Base-by-base conservation (phyloP, 2,329 filamentous ascomycete genomes). In the Dactylellina haptotyla region DNA sequence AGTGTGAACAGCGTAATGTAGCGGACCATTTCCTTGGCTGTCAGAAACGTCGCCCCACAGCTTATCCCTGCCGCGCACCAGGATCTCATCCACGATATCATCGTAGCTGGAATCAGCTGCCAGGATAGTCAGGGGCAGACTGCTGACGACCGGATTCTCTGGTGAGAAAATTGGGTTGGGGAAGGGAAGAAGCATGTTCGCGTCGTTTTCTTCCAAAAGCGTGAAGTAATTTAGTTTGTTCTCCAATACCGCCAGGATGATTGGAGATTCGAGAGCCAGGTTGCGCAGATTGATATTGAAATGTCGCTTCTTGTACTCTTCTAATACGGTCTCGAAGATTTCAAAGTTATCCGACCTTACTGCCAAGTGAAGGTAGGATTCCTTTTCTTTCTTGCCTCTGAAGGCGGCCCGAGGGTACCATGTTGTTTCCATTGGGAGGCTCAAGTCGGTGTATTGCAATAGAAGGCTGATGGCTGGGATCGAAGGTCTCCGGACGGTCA, bases 21-120 rank as follows among this genome's bases (percentile, higher is more conserved):
- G 18, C 9, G 48, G 23, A n/a, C 48, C 48, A 25, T 51, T 51
- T 14, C 48, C 48, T 14, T 51, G 12, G 48, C 28, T 51, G 48
- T 51, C 48, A 6, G n/a, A n/a, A n/a, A 26, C 25, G 48, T 28
- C n/a, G 2, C 10, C 18, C 23, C 48, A 51, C 8, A 16, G 14
- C 14, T 51, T 51, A 4, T 30, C 25, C 28, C 25, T 51, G 14
- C 12, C 30, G 4, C 20, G 23, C 9, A 51, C 2, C 8, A 12
- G 14, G 48, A 51, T 28, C 14, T 30, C 48, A n/a, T 51, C 48
- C 23, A 51, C 18, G 25, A 51, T 32, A 8, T 51, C 48, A 28
- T 51, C 48, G 18, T 30, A 51, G 8, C 23, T 51, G n/a, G 20
- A 14, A 51, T 51, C 48, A 28, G 23, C 48, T 14, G 48, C 28